Evolutionary conservation across 2,329 filamentous ascomycete genomes (phyloP).

Genomic region (Aureobasidium sp.): DNA sequence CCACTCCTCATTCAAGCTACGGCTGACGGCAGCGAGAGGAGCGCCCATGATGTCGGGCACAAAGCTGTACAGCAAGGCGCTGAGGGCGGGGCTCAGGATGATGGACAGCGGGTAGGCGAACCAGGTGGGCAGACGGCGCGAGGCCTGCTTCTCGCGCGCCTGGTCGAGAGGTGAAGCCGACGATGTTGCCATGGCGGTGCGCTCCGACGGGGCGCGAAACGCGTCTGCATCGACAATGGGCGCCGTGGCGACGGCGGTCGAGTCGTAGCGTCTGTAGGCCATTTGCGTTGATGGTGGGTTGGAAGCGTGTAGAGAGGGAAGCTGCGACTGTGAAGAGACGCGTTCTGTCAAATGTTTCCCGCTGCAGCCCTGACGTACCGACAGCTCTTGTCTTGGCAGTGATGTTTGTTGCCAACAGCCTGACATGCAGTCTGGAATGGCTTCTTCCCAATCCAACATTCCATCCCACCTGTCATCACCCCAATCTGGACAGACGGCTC

Average conservation of each 20-base stretch:
- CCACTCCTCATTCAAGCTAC: conserved; percentile 54
- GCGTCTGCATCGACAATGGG: conserved; percentile 4
- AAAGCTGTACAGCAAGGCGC: conserved; percentile 57
- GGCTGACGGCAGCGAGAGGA: conserved; percentile 62
- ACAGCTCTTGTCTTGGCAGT: background rate
- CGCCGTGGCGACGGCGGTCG: conserved; percentile 2
- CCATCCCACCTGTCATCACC: background rate
- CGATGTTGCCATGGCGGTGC: background rate
- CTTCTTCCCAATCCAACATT: background rate
- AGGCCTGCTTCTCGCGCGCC: background rate
- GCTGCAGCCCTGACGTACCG: background rate
- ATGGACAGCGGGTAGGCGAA: conserved; percentile 40
- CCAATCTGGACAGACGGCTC: background rate
- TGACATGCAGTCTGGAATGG: background rate
- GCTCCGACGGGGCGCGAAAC: background rate
- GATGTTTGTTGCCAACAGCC: background rate
- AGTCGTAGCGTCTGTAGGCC: conserved; percentile 10
- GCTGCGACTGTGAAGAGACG: background rate
- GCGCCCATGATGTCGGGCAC: conserved; percentile 53
- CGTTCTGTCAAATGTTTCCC: background rate
- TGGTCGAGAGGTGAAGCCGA: background rate
- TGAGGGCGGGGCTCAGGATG: conserved; percentile 54
- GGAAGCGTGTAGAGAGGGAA: background rate
- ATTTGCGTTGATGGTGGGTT: background rate
- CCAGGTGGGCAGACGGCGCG: conserved; percentile 2